Evolutionary conservation across 2,329 filamentous ascomycete species (phyloP).

Genomic region (Xylariomycetidae sp.): DNA sequence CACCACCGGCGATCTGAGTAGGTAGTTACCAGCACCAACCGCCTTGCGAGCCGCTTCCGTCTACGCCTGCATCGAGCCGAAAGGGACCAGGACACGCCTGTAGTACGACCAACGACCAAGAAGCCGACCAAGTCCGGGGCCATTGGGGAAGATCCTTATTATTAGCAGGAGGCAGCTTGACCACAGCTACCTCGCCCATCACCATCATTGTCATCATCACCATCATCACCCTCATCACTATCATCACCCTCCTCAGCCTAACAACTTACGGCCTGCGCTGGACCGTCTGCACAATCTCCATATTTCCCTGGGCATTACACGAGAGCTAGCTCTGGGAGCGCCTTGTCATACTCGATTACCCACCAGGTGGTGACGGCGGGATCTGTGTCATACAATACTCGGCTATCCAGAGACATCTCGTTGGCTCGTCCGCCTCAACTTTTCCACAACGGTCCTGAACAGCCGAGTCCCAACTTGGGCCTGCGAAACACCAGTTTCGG

Average conservation of each 20-base stretch:
- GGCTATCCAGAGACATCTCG: conserved; percentile 30
- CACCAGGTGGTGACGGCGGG: conserved; percentile 30
- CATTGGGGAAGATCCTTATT: too few species aligned
- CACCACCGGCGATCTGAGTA: conserved; percentile 8
- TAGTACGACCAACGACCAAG: too few species aligned
- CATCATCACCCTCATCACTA: too few species aligned
- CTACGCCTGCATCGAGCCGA: conserved; percentile 21
- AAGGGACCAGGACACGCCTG: not conserved
- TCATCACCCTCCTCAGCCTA: conserved; percentile 16
- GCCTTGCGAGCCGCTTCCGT: conserved; percentile 17
- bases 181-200: too few species aligned
- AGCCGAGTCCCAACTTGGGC: conserved; percentile 21
- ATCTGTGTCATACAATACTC: conserved; percentile 33
- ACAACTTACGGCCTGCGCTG: conserved; percentile 14
- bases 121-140: too few species aligned
- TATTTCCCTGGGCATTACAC: conserved; percentile 20
- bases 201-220: too few species aligned
- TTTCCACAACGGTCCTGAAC: conserved; percentile 20
- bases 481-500: conserved; percentile 21
- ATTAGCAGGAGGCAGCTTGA: too few species aligned
- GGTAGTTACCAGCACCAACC: conserved; percentile 17
- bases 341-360: conserved; percentile 27
- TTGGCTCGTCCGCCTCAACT: conserved; percentile 22
- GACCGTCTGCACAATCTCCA: conserved; percentile 15
- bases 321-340: conserved; percentile 21